Evolutionary conservation across 306 rosid genomes (phyloP), one percentile per base, ranked within the genome.

Genomic region (Luffa aegyptiaca): DNA sequence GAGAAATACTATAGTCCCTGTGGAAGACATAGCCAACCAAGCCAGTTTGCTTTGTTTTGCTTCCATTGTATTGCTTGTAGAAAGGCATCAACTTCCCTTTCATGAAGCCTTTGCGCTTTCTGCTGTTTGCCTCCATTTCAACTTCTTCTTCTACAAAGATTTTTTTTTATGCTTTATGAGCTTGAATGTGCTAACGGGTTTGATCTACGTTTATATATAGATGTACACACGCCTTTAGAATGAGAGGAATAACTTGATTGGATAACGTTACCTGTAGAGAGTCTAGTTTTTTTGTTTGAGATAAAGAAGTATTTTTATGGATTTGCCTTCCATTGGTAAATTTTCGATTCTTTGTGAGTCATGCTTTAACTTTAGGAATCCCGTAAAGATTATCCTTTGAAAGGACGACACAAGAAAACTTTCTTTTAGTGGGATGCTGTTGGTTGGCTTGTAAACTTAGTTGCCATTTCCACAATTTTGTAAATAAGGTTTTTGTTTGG

Each of bases 41-140:
- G 10, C 86, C 85, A 17, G 89, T 46, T 16, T 90, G 91, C 80
- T 86, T 87, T 21, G 76, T 83, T 77, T 85, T 87, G 72, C 86
- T 87, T 17, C 71, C 82, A 82, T 39, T 90, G 92, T 66, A 68
- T 14, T 0, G 81, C 75, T 90, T 90, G 56, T 84, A 80, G 86
- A 91, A 90, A 11, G 94, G 84, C 77, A 84, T 79, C 44, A 88
- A 41, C 81, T 86, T 90, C 21, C 87, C 94, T 86, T 86, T 94
- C 76, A 86, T 79, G 73, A 87, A 39, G 20, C 92, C 94, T 90
- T 89, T 81, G 42, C 89, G 80, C 85, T 86, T 90, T 10, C 92
- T 82, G 79, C 82, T 85, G 42, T 66, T 66, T 39, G 73, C 49
- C 31, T 66, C 73, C 73, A 66, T 66, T 17, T 36, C 71, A 65